phyloP scores from a whole-genome alignment of 495 filamentous ascomycete genomes.

The Opeltia flavorubescens region DNA sequence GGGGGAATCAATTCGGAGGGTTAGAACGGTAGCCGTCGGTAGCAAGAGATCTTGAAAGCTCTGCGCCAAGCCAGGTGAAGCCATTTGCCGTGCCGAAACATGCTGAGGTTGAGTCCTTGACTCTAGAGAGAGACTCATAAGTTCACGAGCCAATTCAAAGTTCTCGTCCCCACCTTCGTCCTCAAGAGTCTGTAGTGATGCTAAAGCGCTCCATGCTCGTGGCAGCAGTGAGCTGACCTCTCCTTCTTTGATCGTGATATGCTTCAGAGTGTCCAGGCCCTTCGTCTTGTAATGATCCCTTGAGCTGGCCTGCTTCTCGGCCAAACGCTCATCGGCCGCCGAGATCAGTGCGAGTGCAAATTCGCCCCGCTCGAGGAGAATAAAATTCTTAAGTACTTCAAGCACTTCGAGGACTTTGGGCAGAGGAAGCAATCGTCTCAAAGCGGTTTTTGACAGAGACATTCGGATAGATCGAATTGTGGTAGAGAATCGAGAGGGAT shows the following conservation, averaged over 20 bases:
- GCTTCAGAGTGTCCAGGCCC: constrained; percentile 25
- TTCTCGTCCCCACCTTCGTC: constrained; percentile 60
- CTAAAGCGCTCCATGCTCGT: constrained; percentile 63
- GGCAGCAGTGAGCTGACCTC: constrained; percentile 64
- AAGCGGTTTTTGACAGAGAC: constrained; percentile 63
- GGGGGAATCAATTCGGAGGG: constrained; percentile 60
- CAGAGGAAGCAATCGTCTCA: constrained; percentile 68
- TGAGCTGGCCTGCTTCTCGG: constrained; percentile 29
- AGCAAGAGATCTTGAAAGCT: constrained; percentile 73
- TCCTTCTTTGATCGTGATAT: constrained; percentile 66
- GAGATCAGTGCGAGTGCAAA: constrained; percentile 76
- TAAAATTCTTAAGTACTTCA: constrained; percentile 66
- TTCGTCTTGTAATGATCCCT: constrained; percentile 15
- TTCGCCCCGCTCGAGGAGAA: constrained; percentile 76
- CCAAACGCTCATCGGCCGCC: constrained; percentile 65
- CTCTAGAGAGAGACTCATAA: constrained; percentile 53
- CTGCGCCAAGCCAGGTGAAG: constrained; percentile 11
- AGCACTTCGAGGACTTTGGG: constrained; percentile 63
- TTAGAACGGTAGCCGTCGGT: constrained; percentile 57
- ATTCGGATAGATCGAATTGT: constrained; percentile 63
- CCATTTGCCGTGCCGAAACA: background rate
- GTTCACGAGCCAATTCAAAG: constrained; percentile 64
- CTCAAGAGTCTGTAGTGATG: constrained; percentile 55
- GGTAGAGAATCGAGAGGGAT: constrained; percentile 48
- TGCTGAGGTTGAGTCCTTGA: background rate